These are phyloP conservation scores for Gentiana macrophylla DNA, from an alignment of 257 asterid species.

Conservation along the genomic window DNA sequence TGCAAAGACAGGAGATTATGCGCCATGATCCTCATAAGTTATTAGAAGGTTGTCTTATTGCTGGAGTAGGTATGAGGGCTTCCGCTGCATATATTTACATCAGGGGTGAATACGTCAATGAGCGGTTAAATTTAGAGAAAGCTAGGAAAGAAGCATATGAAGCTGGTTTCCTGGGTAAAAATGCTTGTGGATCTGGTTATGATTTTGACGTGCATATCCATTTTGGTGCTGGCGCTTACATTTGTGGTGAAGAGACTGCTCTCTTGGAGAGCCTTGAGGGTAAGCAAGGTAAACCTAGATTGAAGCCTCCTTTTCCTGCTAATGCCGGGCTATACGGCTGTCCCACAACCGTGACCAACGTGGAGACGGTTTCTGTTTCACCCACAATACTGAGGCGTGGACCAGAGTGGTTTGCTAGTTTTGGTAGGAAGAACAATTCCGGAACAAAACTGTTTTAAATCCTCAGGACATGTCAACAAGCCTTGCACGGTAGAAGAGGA, in stretches of 20 bases:
- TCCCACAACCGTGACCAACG: conserved; percentile 95
- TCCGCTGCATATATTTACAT: conserved; percentile 91
- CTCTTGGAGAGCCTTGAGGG: conserved; percentile 99
- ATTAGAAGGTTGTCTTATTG: conserved; percentile 91
- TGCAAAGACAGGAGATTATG: conserved; percentile 99
- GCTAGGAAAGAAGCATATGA: conserved; percentile 92
- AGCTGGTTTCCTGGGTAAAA: conserved; percentile 84
- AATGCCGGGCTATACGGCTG: conserved; percentile 95
- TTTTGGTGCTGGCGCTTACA: conserved; percentile 96
- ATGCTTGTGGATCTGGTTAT: conserved; percentile 95
- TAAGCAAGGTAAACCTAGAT: conserved; percentile 93
- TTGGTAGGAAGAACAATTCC: conserved; percentile 90
- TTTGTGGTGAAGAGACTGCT: conserved; percentile 98
- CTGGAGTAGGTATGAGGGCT: conserved; percentile 99
- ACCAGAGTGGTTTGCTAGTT: conserved; percentile 96
- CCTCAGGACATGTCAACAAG: conserved; percentile 94
- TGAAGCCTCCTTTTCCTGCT: conserved; percentile 99
- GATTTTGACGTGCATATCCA: conserved; percentile 95
- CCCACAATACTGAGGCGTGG: conserved; percentile 98
- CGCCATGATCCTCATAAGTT: conserved; percentile 98
- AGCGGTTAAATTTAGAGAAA: conserved; percentile 68
- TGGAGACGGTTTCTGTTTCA: conserved; percentile 95
- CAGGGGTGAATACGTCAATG: conserved; percentile 96
- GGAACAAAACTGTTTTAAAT: conserved; percentile 91
- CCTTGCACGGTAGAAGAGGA: conserved; percentile 99